phyloP scores from a whole-genome alignment of 371 early-diverging fungal genomes.

The Globomyces sp. region DNA sequence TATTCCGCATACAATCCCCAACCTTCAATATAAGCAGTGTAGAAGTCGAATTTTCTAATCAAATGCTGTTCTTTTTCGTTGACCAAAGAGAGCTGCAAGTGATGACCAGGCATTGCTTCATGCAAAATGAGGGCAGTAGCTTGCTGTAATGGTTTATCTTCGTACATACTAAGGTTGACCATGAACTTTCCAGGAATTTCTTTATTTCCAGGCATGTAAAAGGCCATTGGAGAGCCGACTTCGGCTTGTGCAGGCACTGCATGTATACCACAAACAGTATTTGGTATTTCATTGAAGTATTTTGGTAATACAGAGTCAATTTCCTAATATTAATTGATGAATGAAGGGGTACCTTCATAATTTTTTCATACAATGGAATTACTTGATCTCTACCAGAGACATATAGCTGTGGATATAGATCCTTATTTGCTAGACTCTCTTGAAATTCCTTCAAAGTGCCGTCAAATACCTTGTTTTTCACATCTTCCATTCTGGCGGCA shows the following conservation, averaged over 20 bases:
- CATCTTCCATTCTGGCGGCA: conserved; percentile 26
- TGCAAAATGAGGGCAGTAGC: conserved; percentile 38
- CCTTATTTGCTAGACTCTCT: conserved; percentile 23
- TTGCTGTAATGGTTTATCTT: conserved; percentile 26
- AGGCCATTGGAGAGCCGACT: conserved; percentile 27
- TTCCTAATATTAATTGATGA: neutral
- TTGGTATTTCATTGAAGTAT: conserved; percentile 35
- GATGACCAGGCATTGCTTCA: conserved; percentile 49
- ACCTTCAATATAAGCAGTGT: conserved; percentile 38
- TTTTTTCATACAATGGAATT: conserved; percentile 22
- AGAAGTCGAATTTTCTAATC: conserved; percentile 26
- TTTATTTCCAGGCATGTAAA: conserved; percentile 32
- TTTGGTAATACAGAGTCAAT: conserved; percentile 30
- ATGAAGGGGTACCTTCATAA: neutral
- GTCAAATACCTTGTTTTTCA: conserved; percentile 29
- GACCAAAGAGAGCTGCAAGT: conserved; percentile 37
- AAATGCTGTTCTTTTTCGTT: conserved; percentile 32
- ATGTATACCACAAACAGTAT: conserved; percentile 29
- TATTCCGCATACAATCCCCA: conserved; percentile 45
- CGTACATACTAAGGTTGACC: conserved; percentile 24
- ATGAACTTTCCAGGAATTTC: conserved; percentile 11
- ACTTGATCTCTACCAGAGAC: conserved; percentile 21
- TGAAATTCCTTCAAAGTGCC: conserved; percentile 36
- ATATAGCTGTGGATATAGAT: conserved; percentile 28
- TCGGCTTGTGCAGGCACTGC: conserved; percentile 32